Conservation (phyloP, 768 basidiomycete genomes). For the Amanita exitialis region DNA sequence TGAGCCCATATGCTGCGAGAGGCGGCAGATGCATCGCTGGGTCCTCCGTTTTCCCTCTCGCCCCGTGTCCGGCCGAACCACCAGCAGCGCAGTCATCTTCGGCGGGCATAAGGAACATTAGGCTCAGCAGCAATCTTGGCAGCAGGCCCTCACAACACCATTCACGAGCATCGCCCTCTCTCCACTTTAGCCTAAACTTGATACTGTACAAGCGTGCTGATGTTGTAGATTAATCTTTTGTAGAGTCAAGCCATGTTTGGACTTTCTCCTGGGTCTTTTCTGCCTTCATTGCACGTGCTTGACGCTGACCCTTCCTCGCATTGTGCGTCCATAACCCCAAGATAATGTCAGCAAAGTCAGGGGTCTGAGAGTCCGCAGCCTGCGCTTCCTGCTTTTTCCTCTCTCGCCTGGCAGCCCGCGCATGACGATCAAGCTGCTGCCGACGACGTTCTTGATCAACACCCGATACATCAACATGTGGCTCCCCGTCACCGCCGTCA, state of each 20-base stretch:
- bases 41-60: too few relatives aligned
- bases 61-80: too few relatives aligned
- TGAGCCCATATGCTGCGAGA: too few relatives aligned
- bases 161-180: too few relatives aligned
- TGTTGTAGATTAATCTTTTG: slow-evolving; percentile 3
- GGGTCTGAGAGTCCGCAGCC: slow-evolving; percentile 7
- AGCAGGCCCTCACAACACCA: too few relatives aligned
- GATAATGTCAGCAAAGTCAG: slow-evolving; percentile 11
- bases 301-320: slow-evolving; percentile 10
- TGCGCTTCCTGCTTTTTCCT: neutral
- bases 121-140: too few relatives aligned
- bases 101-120: too few relatives aligned
- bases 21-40: too few relatives aligned
- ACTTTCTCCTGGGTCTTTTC: slow-evolving; percentile 12
- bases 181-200: neutral
- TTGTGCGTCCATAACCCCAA: slow-evolving; percentile 11
- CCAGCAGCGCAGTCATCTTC: too few relatives aligned
- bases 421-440: slow-evolving; percentile 9
- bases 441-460: slow-evolving; percentile 5
- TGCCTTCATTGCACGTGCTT: slow-evolving; percentile 10
- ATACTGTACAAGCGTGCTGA: slow-evolving; percentile 1
- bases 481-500: neutral
- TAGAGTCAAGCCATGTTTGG: slow-evolving; percentile 10
- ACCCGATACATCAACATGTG: slow-evolving; percentile 1
- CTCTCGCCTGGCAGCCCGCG: slow-evolving; percentile 8